Conservation (phyloP, 2,329 filamentous ascomycete genomes). For the Penicillium sp. region DNA sequence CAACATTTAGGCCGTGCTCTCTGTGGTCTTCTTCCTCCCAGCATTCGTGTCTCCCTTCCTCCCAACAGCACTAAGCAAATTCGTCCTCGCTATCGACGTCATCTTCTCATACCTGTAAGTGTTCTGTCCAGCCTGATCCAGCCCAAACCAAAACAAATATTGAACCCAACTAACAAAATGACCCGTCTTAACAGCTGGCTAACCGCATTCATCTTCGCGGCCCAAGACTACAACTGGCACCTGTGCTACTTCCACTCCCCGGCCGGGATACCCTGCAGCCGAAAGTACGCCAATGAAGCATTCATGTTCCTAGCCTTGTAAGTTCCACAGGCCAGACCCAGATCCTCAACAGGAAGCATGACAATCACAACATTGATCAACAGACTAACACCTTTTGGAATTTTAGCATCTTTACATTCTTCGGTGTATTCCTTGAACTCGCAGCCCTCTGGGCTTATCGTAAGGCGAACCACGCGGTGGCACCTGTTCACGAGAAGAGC, state of each 20-base stretch:
- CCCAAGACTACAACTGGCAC: constrained; percentile 43
- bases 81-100: constrained; percentile 42
- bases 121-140: constrained; percentile 1
- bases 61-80: constrained; percentile 34
- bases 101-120: constrained; percentile 48
- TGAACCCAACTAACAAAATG: background rate
- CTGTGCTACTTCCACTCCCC: constrained; percentile 35
- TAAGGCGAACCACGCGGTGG: constrained; percentile 15
- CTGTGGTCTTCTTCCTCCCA: constrained; percentile 44
- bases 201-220: constrained; percentile 49
- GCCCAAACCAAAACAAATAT: background rate
- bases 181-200: constrained; percentile 37
- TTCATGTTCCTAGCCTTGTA: constrained; percentile 50
- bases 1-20: constrained; percentile 28
- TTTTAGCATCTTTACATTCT: constrained; percentile 42
- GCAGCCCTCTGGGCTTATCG: constrained; percentile 35
- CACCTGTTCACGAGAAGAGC: constrained; percentile 24
- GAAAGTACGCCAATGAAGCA: constrained; percentile 43
- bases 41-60: constrained; percentile 44
- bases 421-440: constrained; percentile 40
- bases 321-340: constrained; percentile 13
- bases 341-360: background rate
- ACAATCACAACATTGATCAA: background rate
- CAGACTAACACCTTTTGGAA: background rate
- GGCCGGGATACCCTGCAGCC: constrained; percentile 31